These are phyloP conservation scores for Cryptomeria japonica DNA, from an alignment of 75 land plant genomes.

Conservation along the genomic window DNA sequence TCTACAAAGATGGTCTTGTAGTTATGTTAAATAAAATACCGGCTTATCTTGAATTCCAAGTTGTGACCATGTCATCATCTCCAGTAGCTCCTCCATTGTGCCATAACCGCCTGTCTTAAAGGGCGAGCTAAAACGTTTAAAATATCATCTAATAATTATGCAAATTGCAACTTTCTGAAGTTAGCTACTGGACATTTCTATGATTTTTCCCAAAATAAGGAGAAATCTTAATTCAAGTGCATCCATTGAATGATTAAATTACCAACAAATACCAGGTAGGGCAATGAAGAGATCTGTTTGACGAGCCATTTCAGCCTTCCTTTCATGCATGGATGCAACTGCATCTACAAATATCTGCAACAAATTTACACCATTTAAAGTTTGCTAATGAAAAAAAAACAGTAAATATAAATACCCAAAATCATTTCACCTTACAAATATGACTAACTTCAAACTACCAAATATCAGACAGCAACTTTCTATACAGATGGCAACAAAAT, in stretches of 20 bases:
- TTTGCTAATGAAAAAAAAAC: neutral
- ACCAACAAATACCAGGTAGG: conserved; percentile 64
- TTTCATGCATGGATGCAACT: conserved; percentile 88
- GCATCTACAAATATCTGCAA: conserved; percentile 74
- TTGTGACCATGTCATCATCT: conserved; percentile 88
- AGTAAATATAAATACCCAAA: neutral
- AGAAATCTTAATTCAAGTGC: no score
- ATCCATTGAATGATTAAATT: neutral
- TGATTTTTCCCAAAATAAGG: neutral
- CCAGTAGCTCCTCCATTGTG: conserved; percentile 81
- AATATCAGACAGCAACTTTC: neutral
- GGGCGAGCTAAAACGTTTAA: no score
- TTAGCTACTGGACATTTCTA: neutral
- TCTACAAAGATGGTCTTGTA: neutral
- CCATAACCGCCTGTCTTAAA: conserved; percentile 68
- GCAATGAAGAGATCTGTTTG: conserved; percentile 89
- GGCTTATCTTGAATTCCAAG: conserved; percentile 85
- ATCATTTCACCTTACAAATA: no score
- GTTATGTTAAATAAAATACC: conserved; percentile 23
- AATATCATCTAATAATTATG: neutral
- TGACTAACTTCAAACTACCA: neutral
- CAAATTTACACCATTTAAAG: neutral
- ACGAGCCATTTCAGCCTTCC: conserved; percentile 88
- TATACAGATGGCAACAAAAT: neutral
- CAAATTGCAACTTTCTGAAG: neutral